Conservation (phyloP, 1,284 basidiomycete genomes). For the Cryptococcus amylolentus region DNA sequence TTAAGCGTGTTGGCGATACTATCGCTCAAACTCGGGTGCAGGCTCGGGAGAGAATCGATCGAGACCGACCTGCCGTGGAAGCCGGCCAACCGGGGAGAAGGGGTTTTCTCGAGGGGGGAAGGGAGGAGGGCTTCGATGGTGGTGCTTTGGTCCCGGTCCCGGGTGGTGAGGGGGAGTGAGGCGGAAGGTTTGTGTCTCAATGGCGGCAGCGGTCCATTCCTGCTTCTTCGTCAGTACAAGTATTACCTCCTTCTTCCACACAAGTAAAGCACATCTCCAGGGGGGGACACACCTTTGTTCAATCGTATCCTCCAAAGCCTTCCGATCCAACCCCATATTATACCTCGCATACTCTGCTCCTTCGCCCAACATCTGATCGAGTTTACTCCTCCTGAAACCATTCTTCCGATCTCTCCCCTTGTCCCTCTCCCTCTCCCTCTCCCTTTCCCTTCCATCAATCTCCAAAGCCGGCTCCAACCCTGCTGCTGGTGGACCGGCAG, state of each 20-base stretch:
- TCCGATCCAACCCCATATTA: slow-evolving; percentile 20
- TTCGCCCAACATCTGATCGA: slow-evolving; percentile 26
- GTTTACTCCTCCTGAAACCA: slow-evolving; percentile 12
- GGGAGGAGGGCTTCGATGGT: not conserved
- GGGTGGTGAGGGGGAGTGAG: slow-evolving; percentile 7
- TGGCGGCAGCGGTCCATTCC: slow-evolving; percentile 14
- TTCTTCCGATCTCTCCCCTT: not conserved
- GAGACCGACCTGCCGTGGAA: slow-evolving; percentile 13
- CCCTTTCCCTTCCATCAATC: not conserved
- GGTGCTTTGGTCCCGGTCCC: not conserved
- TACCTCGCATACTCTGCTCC: slow-evolving; percentile 26
- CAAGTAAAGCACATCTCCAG: too few relatives aligned
- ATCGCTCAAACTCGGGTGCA: slow-evolving; percentile 18
- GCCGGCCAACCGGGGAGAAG: too few relatives aligned
- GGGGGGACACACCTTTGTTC: slow-evolving; percentile 4
- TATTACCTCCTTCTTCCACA: too few relatives aligned
- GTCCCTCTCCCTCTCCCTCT: not conserved
- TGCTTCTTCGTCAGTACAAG: not conserved
- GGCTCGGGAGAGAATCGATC: slow-evolving; percentile 18
- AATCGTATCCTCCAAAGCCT: slow-evolving; percentile 4
- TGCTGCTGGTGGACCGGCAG: too few relatives aligned
- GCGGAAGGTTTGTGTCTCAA: slow-evolving; percentile 12
- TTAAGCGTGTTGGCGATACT: slow-evolving; percentile 14
- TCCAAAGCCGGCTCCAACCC: slow-evolving; percentile 2
- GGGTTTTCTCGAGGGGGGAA: not conserved